Conservation (phyloP, 495 filamentous ascomycete genomes). For the Hypoxylon lienhwacheense region DNA sequence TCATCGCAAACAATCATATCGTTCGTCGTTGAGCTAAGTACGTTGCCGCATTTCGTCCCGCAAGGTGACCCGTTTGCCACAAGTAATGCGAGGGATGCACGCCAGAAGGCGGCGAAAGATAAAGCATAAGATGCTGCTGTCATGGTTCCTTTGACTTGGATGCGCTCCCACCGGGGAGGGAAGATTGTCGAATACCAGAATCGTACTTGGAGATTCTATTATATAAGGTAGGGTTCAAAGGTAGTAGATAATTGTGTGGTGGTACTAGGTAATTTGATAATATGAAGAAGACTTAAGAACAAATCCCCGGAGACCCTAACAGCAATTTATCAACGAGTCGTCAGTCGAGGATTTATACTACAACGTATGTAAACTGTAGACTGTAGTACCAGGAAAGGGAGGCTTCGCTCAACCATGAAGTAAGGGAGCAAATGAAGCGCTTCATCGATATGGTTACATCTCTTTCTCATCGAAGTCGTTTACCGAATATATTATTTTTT, state of each 20-base stretch:
- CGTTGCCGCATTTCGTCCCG: slow-evolving; percentile 48
- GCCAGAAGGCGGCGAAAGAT: slow-evolving; percentile 29
- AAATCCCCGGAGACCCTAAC: slow-evolving; percentile 5
- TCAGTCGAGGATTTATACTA: slow-evolving; percentile 12
- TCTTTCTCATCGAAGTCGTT: slow-evolving; percentile 8
- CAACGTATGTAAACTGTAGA: slow-evolving; percentile 20
- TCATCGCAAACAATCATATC: slow-evolving; percentile 47
- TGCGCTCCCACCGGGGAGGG: neutral
- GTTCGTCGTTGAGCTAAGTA: slow-evolving; percentile 39
- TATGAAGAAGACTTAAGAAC: too few relatives aligned
- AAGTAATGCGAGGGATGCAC: slow-evolving; percentile 38
- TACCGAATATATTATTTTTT: neutral
- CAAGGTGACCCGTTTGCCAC: slow-evolving; percentile 48
- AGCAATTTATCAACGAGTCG: too few relatives aligned
- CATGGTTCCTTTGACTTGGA: neutral
- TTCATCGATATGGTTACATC: slow-evolving; percentile 19
- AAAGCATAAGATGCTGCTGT: slow-evolving; percentile 11
- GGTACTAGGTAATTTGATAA: too few relatives aligned
- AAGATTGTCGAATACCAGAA: neutral
- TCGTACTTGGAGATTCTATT: neutral
- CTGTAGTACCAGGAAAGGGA: neutral
- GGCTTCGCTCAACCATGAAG: slow-evolving; percentile 14
- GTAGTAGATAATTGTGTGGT: too few relatives aligned
- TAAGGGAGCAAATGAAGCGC: slow-evolving; percentile 25
- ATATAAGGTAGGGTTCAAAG: too few relatives aligned